Base-by-base conservation (phyloP, 768 basidiomycete species). In the Russula griseocarnosa region DNA sequence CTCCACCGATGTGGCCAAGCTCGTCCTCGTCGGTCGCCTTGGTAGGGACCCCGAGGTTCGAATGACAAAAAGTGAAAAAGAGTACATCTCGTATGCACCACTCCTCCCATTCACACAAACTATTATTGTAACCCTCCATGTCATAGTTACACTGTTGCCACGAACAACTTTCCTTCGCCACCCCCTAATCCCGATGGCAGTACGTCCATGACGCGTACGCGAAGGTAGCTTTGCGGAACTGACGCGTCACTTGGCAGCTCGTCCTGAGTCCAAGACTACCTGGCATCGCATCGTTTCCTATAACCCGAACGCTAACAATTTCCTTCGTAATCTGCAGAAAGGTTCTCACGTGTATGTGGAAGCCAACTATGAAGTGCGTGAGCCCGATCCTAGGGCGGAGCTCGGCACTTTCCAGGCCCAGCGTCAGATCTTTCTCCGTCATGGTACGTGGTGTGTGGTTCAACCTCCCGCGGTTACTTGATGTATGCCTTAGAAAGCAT, bases 211-310 rank as follows among this genome's bases (percentile, higher is more conserved):
- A 7, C 14, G 24, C 34, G n/a, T 20, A 40, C 11, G 18, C n/a
- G 20, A 18, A 24, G n/a, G 6, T 26, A 28, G n/a, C 11, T 32
- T 11, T 24, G 36, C 51, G 6, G 24, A 26, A 42, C 49, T 58
- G 52, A 56, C 26, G 14, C 6, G 10, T 51, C 30, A 28, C 28
- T 10, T 32, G 55, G n/a, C 55, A 90, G 88, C 81, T 68, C 83
- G 84, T 53, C 71, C 74, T 14, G 77, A 79, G 30, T 68, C 79
- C 5, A 78, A 76, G 16, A 81, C 88, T 9, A 87, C 88, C 26
- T 95, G 86, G 84, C 92, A 94, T 71, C 78, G 84, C 51, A 69
- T 95, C 54, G 70, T 92, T 54, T 92, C 87, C 28, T 94, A 94
- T 79, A 76, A 76, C n/a, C 79, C 84, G 9, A 5, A 50, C 46